phyloP scores from a whole-genome alignment of 257 asterid genomes.

The Gentiana straminea region DNA sequence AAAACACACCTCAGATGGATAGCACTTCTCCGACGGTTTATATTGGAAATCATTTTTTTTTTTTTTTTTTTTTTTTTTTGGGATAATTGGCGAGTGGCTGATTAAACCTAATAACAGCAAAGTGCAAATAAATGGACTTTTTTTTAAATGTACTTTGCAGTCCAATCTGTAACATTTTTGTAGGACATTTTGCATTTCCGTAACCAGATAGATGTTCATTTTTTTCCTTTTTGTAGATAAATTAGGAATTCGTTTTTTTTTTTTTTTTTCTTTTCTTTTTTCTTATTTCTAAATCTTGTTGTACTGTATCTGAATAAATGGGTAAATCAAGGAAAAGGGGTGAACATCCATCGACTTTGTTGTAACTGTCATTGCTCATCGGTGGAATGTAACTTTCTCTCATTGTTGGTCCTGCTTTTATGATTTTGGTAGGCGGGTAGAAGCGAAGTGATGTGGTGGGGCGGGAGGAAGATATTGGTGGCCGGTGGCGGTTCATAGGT shows the following conservation, averaged over 20 bases:
- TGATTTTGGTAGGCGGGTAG: too few relatives aligned
- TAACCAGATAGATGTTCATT: not conserved
- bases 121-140: not conserved
- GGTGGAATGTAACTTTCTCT: too few relatives aligned
- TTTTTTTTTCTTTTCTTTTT: not conserved
- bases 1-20: constrained; percentile 16
- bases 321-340: too few relatives aligned
- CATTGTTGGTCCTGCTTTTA: too few relatives aligned
- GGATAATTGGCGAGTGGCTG: constrained; percentile 20
- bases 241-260: constrained; percentile 4
- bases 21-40: constrained; percentile 22
- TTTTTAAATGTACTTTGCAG: constrained; percentile 4
- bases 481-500: too few relatives aligned
- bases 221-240: constrained; percentile 9
- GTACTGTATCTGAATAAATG: not conserved
- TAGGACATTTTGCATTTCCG: constrained; percentile 1
- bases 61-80: too few relatives aligned
- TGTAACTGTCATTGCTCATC: too few relatives aligned
- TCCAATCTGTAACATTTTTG: constrained; percentile 13
- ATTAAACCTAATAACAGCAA: constrained; percentile 18
- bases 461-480: too few relatives aligned
- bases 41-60: constrained; percentile 31
- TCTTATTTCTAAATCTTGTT: not conserved
- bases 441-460: too few relatives aligned
- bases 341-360: too few relatives aligned